Evolutionary conservation across 2,329 filamentous ascomycete species (phyloP), one percentile per base, ranked within the genome.

Genomic region (Davidsoniella virescens): DNA sequence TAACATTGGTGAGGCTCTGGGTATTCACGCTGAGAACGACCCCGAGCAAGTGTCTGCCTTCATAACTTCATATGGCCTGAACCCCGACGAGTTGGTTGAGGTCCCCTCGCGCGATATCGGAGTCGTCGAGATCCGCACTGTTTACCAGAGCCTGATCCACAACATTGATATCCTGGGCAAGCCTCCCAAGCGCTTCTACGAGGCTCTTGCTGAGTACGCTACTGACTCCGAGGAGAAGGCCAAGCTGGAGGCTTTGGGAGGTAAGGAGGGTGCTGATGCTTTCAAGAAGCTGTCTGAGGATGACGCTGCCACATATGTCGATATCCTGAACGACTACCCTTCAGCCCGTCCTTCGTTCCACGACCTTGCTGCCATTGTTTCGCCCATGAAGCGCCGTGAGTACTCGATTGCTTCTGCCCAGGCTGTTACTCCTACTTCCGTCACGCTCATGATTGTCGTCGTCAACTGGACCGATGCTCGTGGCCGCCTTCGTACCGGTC

Each of bases 401-500:
- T 98, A 98, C 75, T 94, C 87, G n/a, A 96, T 98, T 58, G 92
- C 92, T 17, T 96, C 92, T 2, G 92, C 87, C 50, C 92, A 98
- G 68, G 87, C 90, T 59, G 90, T 96, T 39, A 88, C 86, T 0
- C 88, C 92, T 17, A 88, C 72, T 61, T 80, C 78, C n/a, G 87
- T 98, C 52, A 78, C 88, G 7, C 78, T 98, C 56, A 92, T 96
- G 79, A 93, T 98, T 61, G 92, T 98, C 54, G 93, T 92, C 3
- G 92, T 98, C 60, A 81, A 86, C 70, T 98, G 92, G 92, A 80
- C 88, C 56, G 90, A 96, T 66, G 74, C 84, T 56, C 76, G 78
- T 60, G 90, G 90, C 60, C 86, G 88, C 61, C 83, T 84, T 59
- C 87, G 92, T 58, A 90, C 86, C 62, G 92, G 92, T 49, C 87